Evolutionary conservation across 2,329 filamentous ascomycete species (phyloP).

Genomic region (Penicillium sp.): DNA sequence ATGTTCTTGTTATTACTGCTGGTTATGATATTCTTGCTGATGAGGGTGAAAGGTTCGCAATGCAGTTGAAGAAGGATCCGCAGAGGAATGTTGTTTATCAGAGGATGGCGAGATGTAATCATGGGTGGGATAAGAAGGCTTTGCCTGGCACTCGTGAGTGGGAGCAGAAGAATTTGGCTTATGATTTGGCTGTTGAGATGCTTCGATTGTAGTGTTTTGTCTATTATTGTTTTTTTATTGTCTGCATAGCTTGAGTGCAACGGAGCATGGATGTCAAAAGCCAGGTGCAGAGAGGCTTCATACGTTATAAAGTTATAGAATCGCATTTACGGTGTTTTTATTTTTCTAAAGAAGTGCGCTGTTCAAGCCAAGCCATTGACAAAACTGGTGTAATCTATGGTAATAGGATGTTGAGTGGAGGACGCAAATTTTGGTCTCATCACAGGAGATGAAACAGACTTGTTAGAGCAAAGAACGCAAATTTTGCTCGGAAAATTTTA

Average conservation of each 20-base stretch:
- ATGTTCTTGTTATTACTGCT: conserved; percentile 1
- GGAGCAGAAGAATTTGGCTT: neutral
- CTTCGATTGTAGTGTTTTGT: neutral
- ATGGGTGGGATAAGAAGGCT: neutral
- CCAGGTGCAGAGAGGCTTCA: neutral
- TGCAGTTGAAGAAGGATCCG: neutral
- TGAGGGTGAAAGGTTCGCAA: conserved; percentile 2
- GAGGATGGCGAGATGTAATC: neutral
- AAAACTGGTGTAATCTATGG: neutral
- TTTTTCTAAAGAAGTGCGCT: no score
- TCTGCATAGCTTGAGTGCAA: neutral
- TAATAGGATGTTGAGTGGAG: neutral
- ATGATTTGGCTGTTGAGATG: conserved; percentile 6
- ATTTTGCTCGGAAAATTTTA: no score
- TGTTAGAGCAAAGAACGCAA: neutral
- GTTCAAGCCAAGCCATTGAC: neutral
- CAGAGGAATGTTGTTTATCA: neutral
- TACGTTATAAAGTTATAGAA: neutral
- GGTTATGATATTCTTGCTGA: conserved; percentile 2
- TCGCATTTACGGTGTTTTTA: neutral
- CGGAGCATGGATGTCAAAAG: neutral
- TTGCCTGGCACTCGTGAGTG: neutral
- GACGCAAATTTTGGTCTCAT: neutral
- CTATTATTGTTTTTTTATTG: neutral
- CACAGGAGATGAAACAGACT: neutral